Percentiles rank a stretch among this genome's conserved stretches.
These are phyloP conservation scores for Phytophthora pisi DNA, from an alignment of 352 stramenopile genomes.

Conservation along the genomic window DNA sequence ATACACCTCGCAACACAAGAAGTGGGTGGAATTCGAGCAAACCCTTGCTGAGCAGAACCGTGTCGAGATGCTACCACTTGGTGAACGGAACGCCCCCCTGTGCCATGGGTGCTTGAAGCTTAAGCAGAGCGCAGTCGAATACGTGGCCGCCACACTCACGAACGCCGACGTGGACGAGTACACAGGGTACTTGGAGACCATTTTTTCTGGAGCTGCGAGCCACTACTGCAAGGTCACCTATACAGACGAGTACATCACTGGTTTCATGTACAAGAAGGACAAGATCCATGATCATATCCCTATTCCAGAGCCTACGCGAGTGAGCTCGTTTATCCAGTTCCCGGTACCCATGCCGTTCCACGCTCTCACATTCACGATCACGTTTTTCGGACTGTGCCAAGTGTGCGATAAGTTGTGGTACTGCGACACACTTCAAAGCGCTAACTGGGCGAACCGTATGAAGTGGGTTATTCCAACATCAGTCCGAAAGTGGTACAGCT, in stretches of 20 bases:
- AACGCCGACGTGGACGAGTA: constrained; percentile 67
- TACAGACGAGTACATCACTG: constrained; percentile 86
- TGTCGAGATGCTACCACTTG: constrained; percentile 81
- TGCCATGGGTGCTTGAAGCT: constrained; percentile 84
- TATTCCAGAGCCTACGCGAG: constrained; percentile 82
- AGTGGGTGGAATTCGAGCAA: constrained; percentile 80
- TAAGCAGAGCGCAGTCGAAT: constrained; percentile 80
- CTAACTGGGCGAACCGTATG: constrained; percentile 89
- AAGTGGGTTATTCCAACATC: constrained; percentile 91
- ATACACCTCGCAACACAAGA: constrained; percentile 71
- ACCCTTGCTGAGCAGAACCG: constrained; percentile 80
- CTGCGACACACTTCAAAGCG: constrained; percentile 81
- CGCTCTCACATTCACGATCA: constrained; percentile 86
- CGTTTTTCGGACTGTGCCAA: constrained; percentile 83
- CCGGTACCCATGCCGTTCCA: constrained; percentile 90
- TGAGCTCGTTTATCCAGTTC: constrained; percentile 90
- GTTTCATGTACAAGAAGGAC: constrained; percentile 92
- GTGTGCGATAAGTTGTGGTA: constrained; percentile 91
- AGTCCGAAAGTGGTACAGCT: constrained; percentile 89
- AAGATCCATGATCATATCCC: constrained; percentile 91
- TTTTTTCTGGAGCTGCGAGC: constrained; percentile 80
- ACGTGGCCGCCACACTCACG: constrained; percentile 70
- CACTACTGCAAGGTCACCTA: constrained; percentile 88
- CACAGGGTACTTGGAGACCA: constrained; percentile 81
- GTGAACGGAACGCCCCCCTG: constrained; percentile 79